Percentiles rank a stretch among this genome's conserved stretches.
phyloP scores from a whole-genome alignment of 1,139 yeast genomes.

The Nakaseomyces glabratus region DNA sequence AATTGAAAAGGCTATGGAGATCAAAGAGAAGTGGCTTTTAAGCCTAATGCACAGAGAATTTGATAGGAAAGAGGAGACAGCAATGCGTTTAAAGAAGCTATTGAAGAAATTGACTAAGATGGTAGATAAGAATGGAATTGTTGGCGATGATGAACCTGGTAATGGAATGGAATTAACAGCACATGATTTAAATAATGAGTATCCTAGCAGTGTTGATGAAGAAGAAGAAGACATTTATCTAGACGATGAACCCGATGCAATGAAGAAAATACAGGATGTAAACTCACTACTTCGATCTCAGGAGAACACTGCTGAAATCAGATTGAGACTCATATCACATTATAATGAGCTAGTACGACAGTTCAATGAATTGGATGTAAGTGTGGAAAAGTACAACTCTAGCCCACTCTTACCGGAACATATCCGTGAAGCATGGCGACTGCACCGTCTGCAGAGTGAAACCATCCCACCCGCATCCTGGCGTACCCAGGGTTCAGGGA shows the following conservation, averaged over 20 bases:
- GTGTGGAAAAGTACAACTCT: constrained; percentile 34
- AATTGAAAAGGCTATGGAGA: constrained; percentile 69
- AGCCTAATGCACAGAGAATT: constrained; percentile 31
- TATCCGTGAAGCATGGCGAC: constrained; percentile 79
- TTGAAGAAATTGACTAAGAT: constrained; percentile 23
- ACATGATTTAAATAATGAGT: no score
- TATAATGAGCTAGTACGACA: constrained; percentile 26
- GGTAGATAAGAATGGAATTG: constrained; percentile 12
- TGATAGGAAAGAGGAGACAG: constrained; percentile 29
- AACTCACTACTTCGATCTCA: constrained; percentile 21
- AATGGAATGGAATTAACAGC: no score
- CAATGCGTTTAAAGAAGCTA: constrained; percentile 27
- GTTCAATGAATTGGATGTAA: constrained; percentile 27
- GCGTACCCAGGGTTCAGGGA: constrained; percentile 68
- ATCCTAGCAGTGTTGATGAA: constrained; percentile 26
- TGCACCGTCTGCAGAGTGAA: constrained; percentile 57
- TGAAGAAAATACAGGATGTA: constrained; percentile 17
- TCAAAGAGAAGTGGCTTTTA: constrained; percentile 48
- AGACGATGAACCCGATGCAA: constrained; percentile 26
- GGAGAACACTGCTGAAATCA: constrained; percentile 22
- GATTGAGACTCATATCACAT: constrained; percentile 21
- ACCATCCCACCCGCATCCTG: constrained; percentile 56
- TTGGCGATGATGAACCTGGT: constrained; percentile 9
- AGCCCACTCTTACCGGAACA: constrained; percentile 75
- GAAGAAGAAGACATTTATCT: constrained; percentile 24